Base-by-base conservation (phyloP, 805 yeast species). In the Pichia kluyveri region DNA sequence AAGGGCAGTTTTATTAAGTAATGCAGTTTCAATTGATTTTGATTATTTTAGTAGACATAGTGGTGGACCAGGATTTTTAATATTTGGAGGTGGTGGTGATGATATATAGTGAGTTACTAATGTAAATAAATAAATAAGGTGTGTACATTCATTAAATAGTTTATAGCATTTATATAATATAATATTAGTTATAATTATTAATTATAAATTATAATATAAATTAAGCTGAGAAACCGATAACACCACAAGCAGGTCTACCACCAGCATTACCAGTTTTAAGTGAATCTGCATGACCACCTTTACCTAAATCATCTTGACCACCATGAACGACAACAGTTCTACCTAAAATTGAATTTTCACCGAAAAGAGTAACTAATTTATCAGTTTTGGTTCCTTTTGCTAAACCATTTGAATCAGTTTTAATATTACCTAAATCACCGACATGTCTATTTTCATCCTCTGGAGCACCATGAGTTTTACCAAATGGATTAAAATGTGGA, bases 191-290 rank as follows among this genome's bases (percentile, higher is more conserved):
- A n/a, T n/a, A n/a, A n/a, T n/a, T n/a, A n/a, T n/a, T n/a, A n/a
- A n/a, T n/a, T n/a, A n/a, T n/a, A n/a, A n/a, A n/a, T n/a, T n/a
- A n/a, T n/a, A n/a, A n/a, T n/a, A 7, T n/a, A 8, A n/a, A 52
- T 44, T 66, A 73, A 58, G 76, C 66, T 45, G 87, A 57, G 54
- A 83, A 60, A 56, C 97, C 97, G 74, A 90, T 89, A 64, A 90
- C 96, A 75, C 98, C 98, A 75, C 98, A 90, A 55, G 98, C 98
- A 59, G 93, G 86, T 82, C 98, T 89, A 58, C 84, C 90, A 69
- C 98, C 98, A 52, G 98, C 97, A 66, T 90, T 88, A 75, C 97
- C 97, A 58, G 96, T 89, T 75, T 84, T 88, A 72, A 85, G 78
- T 55, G 96, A 86, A 70, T 87, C 96, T 51, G 86, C 82, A 66